Percentiles rank a stretch among this genome's conserved stretches.
Evolutionary conservation across 2,329 filamentous ascomycete genomes (phyloP).

Genomic region (Ceratocystis destructans): DNA sequence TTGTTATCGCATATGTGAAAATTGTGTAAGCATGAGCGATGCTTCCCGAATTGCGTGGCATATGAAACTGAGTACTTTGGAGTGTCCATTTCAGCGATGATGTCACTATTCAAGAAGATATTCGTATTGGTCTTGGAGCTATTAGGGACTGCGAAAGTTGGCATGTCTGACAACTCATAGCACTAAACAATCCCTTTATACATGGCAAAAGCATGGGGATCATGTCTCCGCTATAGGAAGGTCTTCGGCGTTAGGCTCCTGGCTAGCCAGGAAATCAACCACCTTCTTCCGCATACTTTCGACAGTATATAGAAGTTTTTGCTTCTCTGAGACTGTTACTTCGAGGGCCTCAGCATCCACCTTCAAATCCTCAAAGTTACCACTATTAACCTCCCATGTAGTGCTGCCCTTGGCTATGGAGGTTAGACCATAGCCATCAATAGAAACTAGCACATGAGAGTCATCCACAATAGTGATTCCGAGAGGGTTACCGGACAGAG

Average conservation of each 20-base stretch:
- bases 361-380: slow-evolving; percentile 20
- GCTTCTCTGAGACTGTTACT: slow-evolving; percentile 29
- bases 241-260: slow-evolving; percentile 19
- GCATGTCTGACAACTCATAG: no score
- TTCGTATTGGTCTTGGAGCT: no score
- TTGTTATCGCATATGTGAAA: no score
- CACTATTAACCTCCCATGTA: neutral
- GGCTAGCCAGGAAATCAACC: slow-evolving; percentile 21
- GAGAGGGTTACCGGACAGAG: slow-evolving; percentile 20
- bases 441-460: slow-evolving; percentile 28
- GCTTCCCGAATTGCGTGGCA: no score
- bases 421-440: slow-evolving; percentile 20
- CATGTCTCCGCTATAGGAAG: neutral
- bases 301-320: slow-evolving; percentile 33
- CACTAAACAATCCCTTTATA: no score
- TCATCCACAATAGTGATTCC: slow-evolving; percentile 29
- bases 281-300: slow-evolving; percentile 37
- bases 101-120: no score
- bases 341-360: slow-evolving; percentile 25
- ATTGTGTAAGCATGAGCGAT: no score
- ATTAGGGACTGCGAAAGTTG: no score
- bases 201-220: neutral
- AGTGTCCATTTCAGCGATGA: no score
- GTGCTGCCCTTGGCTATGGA: slow-evolving; percentile 15
- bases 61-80: no score